phyloP scores from a whole-genome alignment of 768 basidiomycete genomes.

The Kwoniella sp. region DNA sequence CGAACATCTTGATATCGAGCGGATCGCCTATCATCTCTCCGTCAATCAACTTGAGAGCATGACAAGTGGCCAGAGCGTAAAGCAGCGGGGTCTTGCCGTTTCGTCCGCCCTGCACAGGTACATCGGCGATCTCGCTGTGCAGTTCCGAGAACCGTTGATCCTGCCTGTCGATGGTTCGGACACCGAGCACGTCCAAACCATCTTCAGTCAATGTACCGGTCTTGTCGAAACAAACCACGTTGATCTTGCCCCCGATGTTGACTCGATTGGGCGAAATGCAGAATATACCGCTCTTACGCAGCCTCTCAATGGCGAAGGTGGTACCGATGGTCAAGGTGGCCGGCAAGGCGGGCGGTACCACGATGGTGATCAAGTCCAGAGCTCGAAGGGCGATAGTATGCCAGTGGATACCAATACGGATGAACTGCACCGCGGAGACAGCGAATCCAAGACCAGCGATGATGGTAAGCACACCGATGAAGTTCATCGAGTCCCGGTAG shows the following conservation, averaged over 20 bases:
- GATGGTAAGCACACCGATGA: constrained; percentile 85
- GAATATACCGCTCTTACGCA: constrained; percentile 82
- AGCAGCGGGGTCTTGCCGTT: constrained; percentile 76
- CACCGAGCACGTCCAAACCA: constrained; percentile 91
- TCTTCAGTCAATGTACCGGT: constrained; percentile 98
- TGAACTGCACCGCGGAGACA: constrained; percentile 84
- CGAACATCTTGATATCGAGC: constrained; percentile 95
- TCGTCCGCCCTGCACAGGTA: constrained; percentile 59
- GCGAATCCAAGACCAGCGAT: constrained; percentile 88
- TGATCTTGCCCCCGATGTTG: constrained; percentile 92
- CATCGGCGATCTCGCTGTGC: constrained; percentile 75
- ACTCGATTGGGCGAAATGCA: constrained; percentile 95
- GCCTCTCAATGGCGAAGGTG: constrained; percentile 82
- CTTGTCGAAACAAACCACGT: constrained; percentile 98
- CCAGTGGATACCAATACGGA: constrained; percentile 81
- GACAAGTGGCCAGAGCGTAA: constrained; percentile 91
- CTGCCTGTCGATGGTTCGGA: constrained; percentile 74
- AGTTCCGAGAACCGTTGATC: constrained; percentile 81
- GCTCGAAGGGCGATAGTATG: constrained; percentile 86
- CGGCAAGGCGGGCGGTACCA: constrained; percentile 94
- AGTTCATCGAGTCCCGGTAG: constrained; percentile 60
- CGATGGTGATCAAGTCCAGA: constrained; percentile 90
- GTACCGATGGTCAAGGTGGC: constrained; percentile 97
- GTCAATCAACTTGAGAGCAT: constrained; percentile 85
- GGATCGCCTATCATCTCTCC: constrained; percentile 90